phyloP scores from a whole-genome alignment of 2,329 filamentous ascomycete species.

The Alternaria metachromatica region DNA sequence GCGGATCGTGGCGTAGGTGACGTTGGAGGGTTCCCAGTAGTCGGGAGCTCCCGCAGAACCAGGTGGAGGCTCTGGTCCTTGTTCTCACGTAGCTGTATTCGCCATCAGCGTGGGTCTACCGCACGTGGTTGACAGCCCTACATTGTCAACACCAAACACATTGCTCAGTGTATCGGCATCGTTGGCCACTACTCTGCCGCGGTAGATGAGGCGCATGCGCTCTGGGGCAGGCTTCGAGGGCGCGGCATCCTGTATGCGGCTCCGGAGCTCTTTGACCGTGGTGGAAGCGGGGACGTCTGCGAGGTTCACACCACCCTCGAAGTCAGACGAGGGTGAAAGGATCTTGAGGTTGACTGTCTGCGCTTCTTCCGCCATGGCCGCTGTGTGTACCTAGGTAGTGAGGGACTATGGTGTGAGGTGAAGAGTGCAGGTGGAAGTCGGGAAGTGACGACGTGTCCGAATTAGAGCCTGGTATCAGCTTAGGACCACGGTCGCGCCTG shows the following conservation, averaged over 20 bases:
- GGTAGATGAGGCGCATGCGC: conserved; percentile 65
- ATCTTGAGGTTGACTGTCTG: conserved; percentile 46
- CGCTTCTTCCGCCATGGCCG: conserved; percentile 33
- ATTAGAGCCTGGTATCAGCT: conserved; percentile 30
- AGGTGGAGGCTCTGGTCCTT: conserved; percentile 48
- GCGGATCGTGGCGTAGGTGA: conserved; percentile 35
- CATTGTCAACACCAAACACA: conserved; percentile 59
- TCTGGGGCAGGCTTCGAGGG: conserved; percentile 47
- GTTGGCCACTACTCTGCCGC: conserved; percentile 60
- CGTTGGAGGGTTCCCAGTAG: conserved; percentile 2
- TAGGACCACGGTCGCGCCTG: conserved; percentile 1
- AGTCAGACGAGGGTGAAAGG: conserved; percentile 49
- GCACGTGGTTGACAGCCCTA: conserved; percentile 39
- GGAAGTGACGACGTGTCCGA: conserved; percentile 24
- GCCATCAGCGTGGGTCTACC: conserved; percentile 16
- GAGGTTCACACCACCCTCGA: conserved; percentile 44
- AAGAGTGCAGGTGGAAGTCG: background rate
- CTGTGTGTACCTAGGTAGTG: conserved; percentile 1
- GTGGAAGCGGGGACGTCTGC: conserved; percentile 41
- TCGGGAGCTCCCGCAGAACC: conserved; percentile 46
- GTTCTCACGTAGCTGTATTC: conserved; percentile 42
- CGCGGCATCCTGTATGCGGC: conserved; percentile 58
- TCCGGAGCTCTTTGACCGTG: conserved; percentile 61
- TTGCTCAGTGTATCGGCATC: conserved; percentile 57
- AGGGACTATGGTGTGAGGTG: conserved; percentile 3